These are phyloP conservation scores for Plasmodium malariae DNA, from an alignment of 169 alveolate species.

Conservation along the genomic window DNA sequence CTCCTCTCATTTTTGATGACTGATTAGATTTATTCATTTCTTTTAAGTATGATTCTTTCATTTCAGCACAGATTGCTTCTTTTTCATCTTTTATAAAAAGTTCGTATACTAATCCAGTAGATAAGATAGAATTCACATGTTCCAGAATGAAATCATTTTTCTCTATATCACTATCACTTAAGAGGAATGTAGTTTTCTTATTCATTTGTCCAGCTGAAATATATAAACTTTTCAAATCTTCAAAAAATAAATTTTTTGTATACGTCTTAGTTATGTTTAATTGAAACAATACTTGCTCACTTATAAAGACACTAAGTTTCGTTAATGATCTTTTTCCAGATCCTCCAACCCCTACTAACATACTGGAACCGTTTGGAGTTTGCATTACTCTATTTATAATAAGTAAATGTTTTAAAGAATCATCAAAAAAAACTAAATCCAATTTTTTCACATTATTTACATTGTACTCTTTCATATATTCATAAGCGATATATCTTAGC, in stretches of 20 bases:
- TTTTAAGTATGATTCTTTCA: conserved; percentile 77
- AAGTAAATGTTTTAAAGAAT: conserved; percentile 95
- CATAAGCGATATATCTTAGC: conserved; percentile 88
- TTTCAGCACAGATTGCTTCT: conserved; percentile 91
- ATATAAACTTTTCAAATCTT: conserved; percentile 92
- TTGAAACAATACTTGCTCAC: conserved; percentile 90
- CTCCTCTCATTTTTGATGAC: conserved; percentile 85
- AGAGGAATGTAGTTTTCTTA: conserved; percentile 92
- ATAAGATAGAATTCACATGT: conserved; percentile 93
- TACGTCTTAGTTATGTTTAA: conserved; percentile 93
- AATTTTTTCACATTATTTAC: conserved; percentile 93
- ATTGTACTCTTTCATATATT: conserved; percentile 91
- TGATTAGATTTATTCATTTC: conserved; percentile 78
- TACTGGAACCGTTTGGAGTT: conserved; percentile 95
- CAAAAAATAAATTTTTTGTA: conserved; percentile 93
- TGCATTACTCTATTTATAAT: conserved; percentile 93
- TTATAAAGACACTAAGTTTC: conserved; percentile 94
- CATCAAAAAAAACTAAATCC: conserved; percentile 97
- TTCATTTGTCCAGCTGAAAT: conserved; percentile 92
- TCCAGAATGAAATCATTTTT: conserved; percentile 95
- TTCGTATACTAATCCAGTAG: conserved; percentile 98
- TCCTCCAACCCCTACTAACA: conserved; percentile 98
- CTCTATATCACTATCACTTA: conserved; percentile 96
- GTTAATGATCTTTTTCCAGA: conserved; percentile 97
- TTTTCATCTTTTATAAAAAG: conserved; percentile 94